A percentile compares a stretch with the other conserved stretches of the same genome.
phyloP scores from a whole-genome alignment of 257 asterid species.

The Primulina huaijiensis region DNA sequence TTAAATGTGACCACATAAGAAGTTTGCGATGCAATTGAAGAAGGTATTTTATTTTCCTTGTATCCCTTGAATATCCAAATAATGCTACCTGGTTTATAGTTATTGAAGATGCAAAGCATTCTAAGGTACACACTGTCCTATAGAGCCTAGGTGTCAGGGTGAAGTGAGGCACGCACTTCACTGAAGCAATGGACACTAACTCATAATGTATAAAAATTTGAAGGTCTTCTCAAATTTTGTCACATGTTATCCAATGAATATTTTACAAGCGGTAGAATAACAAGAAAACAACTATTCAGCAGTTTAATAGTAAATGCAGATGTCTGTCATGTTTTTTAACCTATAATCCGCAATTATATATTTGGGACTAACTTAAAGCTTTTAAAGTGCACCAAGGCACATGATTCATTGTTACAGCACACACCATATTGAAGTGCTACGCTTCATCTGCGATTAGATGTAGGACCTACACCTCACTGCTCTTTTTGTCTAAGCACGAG shows the following conservation, averaged over 20 bases:
- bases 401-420: neutral
- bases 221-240: neutral
- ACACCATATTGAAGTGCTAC: neutral
- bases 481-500: neutral
- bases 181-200: neutral
- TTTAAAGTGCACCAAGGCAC: neutral
- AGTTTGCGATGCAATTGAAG: constrained; percentile 90
- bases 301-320: neutral
- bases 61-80: constrained; percentile 17
- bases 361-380: neutral
- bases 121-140: neutral
- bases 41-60: constrained; percentile 51
- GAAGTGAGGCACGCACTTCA: neutral
- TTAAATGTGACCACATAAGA: constrained; percentile 87
- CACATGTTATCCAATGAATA: neutral
- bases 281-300: neutral
- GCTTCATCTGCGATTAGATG: neutral
- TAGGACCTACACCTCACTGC: neutral
- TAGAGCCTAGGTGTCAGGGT: neutral
- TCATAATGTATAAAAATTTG: neutral
- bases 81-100: neutral
- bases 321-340: too few relatives aligned
- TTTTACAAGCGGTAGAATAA: too few relatives aligned
- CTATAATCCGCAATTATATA: too few relatives aligned
- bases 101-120: neutral